Evolutionary conservation across 106 monocot species (phyloP), one percentile per base, ranked within the genome.

Genomic region (Alisma plantagoaquatica): DNA sequence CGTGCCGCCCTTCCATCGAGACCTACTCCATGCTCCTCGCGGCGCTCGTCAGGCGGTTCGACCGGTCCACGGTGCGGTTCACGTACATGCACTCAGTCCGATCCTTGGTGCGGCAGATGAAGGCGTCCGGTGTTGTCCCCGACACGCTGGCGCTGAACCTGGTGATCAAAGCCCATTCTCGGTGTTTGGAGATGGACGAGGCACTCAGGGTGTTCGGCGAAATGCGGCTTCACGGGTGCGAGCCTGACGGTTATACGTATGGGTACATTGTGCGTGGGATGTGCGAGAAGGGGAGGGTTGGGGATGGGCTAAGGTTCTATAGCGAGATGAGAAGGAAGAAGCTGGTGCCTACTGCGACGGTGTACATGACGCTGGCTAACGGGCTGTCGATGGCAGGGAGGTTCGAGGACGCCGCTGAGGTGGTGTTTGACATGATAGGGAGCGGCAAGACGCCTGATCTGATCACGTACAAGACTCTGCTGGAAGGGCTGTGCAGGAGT

Each of bases 401-500:
- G 64, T 82, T 98, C 35, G 74, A 82, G 49, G 89, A 86, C 26
- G 76, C 63, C 0, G 57, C 69, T 15, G 67, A 72, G 67, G 76
- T 86, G 20, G 25, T 86, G 53, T 47, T 66, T 15, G 98, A 98
- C 61, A 85, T 90, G 98, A 2, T 98, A 38, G 66, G 46, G 41
- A 74, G 75, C 27, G 42, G 56, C 31, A 73, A 52, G 78, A 22
- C 18, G 31, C 77, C 82, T 0, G 98, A 98, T 73, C 10, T 82
- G 63, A 33, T 98, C 70, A 98, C 90, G 1, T 85, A 80, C 33
- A 65, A 90, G 74, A 90, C 98, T 0, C 41, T 98, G 62, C 31
- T 98, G 51, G 98, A 98, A 51, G 90, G 69, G 38, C 45, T 98
- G 81, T 89, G 98, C 43, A 85, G 90, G 67, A 90, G 70, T 10